Percentiles rank a stretch among this genome's conserved stretches.
These are phyloP conservation scores for Tolypocladium tropicale DNA, from an alignment of 2,329 filamentous ascomycete genomes.

Conservation along the genomic window DNA sequence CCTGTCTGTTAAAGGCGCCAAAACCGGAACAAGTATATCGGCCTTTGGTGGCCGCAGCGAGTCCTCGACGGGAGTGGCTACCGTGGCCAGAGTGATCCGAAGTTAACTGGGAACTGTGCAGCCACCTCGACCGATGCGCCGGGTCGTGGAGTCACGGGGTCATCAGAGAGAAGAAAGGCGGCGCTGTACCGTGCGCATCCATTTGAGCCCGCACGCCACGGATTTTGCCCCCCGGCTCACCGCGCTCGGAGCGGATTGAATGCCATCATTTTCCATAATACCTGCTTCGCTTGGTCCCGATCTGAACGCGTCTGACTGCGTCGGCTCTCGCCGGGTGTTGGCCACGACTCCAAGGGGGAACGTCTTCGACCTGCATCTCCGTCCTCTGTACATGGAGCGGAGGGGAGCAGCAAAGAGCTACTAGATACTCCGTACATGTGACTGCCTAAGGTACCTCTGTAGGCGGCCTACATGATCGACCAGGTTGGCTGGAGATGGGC, in stretches of 20 bases:
- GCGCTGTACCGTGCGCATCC: neutral
- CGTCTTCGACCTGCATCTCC: too few relatives aligned
- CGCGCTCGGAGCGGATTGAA: too few relatives aligned
- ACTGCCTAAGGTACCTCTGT: neutral
- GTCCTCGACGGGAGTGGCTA: neutral
- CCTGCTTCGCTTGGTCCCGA: too few relatives aligned
- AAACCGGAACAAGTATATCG: neutral
- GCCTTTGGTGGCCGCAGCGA: neutral
- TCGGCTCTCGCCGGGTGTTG: too few relatives aligned
- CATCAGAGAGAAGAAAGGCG: neutral
- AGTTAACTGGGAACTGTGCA: neutral
- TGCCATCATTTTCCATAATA: too few relatives aligned
- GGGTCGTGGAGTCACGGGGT: neutral
- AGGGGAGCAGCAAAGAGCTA: too few relatives aligned
- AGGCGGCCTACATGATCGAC: neutral
- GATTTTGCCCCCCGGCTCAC: too few relatives aligned
- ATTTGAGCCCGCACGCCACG: neutral
- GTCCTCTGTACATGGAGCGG: too few relatives aligned
- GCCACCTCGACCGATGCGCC: neutral
- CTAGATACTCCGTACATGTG: too few relatives aligned
- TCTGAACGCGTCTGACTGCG: too few relatives aligned
- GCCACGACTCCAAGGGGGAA: too few relatives aligned
- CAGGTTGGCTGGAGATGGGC: neutral
- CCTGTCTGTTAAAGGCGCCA: neutral
- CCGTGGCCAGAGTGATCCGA: neutral